Evolutionary conservation across 306 rosid species (phyloP), one percentile per base, ranked within the genome.

Genomic region (Citrullus mucosospermus): DNA sequence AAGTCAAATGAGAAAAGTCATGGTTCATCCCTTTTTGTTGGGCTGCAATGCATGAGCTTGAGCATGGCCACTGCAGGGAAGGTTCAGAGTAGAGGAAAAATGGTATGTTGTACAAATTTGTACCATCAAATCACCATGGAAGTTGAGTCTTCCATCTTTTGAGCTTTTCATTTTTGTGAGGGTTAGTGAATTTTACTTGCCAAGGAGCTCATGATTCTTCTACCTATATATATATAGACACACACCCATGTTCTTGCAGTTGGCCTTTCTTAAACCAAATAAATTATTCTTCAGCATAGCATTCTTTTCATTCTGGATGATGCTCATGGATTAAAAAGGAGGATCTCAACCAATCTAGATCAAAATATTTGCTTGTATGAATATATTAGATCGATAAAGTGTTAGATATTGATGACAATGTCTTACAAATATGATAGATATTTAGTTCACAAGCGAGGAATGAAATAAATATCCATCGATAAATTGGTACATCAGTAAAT

Each of bases 21-120:
- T 17, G 66, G 79, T 55, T 75, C 53, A 34, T 75, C 36, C 36
- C 65, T 75, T 75, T 38, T 75, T 30, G 79, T 38, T 75, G 79
- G 53, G 66, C 34, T 75, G 66, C 51, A 34, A 51, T 12, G n/a
- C 39, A 6, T 38, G 28, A 38, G 28, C 8, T 16, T 68, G 53
- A 28, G 53, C 53, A 36, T 55, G 39, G 39, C 16, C 48, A 75
- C 30, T 15, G 32, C 18, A 20, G 55, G 43, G 10, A 32, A 36
- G 32, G 28, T 34, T 75, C 18, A 55, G 51, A 30, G 14, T 20
- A 75, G 78, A 36, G 20, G 32, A 54, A 36, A 39, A 46, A 20
- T 50, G 58, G 59, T 20, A 48, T 72, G 41, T 50, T 13, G 22
- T 72, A 72, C 56, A 48, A 71, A 71, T 22, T 72, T 10, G 43